Evolutionary conservation across 805 yeast species (phyloP).

Genomic region (Clavispora vitiphila): DNA sequence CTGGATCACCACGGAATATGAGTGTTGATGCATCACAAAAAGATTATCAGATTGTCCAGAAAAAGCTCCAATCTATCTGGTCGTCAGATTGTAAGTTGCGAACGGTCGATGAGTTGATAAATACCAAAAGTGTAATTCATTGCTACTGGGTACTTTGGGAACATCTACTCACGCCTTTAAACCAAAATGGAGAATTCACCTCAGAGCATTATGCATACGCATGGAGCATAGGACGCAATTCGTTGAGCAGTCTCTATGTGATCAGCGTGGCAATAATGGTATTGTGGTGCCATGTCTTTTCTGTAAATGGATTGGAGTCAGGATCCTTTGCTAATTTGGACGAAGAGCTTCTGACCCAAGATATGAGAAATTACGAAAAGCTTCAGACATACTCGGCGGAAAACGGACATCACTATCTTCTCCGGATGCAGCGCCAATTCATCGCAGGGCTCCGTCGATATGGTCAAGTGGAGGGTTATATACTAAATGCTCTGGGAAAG

Average conservation of each 20-base stretch:
- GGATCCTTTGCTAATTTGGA: slow-evolving; percentile 15
- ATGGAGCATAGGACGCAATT: slow-evolving; percentile 33
- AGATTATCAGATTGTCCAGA: slow-evolving; percentile 30
- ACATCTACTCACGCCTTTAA: slow-evolving; percentile 25
- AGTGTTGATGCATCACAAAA: slow-evolving; percentile 35
- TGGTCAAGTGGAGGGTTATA: slow-evolving; percentile 5
- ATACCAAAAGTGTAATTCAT: slow-evolving; percentile 33
- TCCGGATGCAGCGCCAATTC: slow-evolving; percentile 32
- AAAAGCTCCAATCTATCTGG: slow-evolving; percentile 33
- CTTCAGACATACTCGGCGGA: slow-evolving; percentile 24
- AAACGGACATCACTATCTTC: slow-evolving; percentile 33
- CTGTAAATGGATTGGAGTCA: slow-evolving; percentile 31
- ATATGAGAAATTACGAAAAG: slow-evolving; percentile 18
- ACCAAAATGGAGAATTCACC: slow-evolving; percentile 11
- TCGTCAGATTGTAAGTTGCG: slow-evolving; percentile 1
- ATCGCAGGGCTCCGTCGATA: slow-evolving; percentile 1
- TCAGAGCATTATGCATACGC: slow-evolving; percentile 13
- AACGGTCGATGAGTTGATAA: slow-evolving; percentile 24
- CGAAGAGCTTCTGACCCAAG: slow-evolving; percentile 8
- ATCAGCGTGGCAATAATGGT: slow-evolving; percentile 34
- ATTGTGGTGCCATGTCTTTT: slow-evolving; percentile 36
- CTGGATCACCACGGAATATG: slow-evolving; percentile 74
- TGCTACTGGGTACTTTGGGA: slow-evolving; percentile 39
- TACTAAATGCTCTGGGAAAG: slow-evolving; percentile 7
- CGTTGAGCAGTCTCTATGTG: slow-evolving; percentile 33